These are phyloP conservation scores for Hansfordia pulvinata DNA, from an alignment of 2,329 filamentous ascomycete species.

Conservation along the genomic window DNA sequence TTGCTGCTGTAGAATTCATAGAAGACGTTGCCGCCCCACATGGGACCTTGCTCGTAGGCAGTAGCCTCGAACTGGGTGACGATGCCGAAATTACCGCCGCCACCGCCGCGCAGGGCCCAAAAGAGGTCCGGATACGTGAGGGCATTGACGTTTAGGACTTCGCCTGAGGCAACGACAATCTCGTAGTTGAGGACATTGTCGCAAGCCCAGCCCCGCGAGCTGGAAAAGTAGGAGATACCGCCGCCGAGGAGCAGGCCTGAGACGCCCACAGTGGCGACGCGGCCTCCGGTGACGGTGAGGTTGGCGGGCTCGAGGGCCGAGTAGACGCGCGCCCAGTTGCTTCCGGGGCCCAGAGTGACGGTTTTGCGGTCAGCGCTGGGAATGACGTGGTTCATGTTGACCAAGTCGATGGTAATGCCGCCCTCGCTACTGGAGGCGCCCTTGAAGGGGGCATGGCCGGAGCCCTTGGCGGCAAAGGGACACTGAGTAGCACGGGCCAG, in stretches of 20 bases:
- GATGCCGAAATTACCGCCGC: constrained; percentile 31
- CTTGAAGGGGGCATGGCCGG: constrained; percentile 2
- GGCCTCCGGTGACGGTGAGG: constrained; percentile 21
- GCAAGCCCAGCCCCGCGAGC: constrained; percentile 28
- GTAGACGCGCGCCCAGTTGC: constrained; percentile 5
- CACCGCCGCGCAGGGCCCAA: constrained; percentile 34
- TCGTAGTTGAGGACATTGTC: constrained; percentile 29
- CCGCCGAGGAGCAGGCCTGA: constrained; percentile 32
- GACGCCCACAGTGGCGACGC: constrained; percentile 22
- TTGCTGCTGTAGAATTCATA: constrained; percentile 5
- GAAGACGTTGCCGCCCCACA: constrained; percentile 5
- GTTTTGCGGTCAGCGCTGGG: constrained; percentile 1
- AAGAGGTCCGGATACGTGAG: constrained; percentile 28
- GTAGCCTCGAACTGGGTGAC: constrained; percentile 21
- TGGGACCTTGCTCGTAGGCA: constrained; percentile 9
- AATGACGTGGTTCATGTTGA: constrained; percentile 1
- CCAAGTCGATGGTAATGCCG: constrained; percentile 3
- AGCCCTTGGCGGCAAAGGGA: constrained; percentile 4
- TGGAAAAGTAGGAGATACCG: constrained; percentile 29
- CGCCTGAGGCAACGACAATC: constrained; percentile 31
- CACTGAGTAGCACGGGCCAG: no score
- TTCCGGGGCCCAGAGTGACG: constrained; percentile 3
- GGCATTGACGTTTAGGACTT: constrained; percentile 25
- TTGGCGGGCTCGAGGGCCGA: constrained; percentile 8
- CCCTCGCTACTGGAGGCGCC: constrained; percentile 2